Evolutionary conservation across 116 monocot species (phyloP).

Genomic region (Phalaenopsis hybrid): DNA sequence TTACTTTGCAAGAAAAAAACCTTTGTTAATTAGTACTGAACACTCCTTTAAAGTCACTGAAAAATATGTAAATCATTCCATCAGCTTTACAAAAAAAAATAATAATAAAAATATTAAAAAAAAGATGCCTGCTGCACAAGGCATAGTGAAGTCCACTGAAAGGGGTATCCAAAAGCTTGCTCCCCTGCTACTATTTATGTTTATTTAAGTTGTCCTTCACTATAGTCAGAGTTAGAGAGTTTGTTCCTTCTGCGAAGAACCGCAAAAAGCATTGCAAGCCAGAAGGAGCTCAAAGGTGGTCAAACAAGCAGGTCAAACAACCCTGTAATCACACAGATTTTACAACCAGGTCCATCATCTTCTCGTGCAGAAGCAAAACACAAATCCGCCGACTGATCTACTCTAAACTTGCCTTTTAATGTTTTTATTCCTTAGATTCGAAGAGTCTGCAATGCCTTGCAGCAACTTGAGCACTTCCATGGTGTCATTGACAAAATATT

Average conservation of each 20-base stretch:
- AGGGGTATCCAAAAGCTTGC: not conserved
- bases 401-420: not conserved
- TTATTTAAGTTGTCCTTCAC: not conserved
- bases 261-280: not conserved
- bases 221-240: not conserved
- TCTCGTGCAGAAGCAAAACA: not conserved
- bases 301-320: too few relatives aligned
- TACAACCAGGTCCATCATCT: not conserved
- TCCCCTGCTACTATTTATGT: not conserved
- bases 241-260: not conserved
- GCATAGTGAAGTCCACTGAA: not conserved
- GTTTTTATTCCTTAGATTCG: not conserved
- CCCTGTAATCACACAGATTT: not conserved
- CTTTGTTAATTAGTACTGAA: not conserved
- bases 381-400: not conserved
- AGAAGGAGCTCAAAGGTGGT: too few relatives aligned
- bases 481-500: slow-evolving; percentile 10
- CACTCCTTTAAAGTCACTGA: not conserved
- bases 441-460: not conserved
- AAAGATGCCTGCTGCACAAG: not conserved
- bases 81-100: not conserved
- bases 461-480: not conserved
- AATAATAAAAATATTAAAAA: too few relatives aligned
- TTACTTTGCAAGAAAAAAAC: not conserved
- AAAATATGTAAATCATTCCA: not conserved